Evolutionary conservation across 2,329 filamentous ascomycete species (phyloP).

Genomic region (Anthostomella pinea): DNA sequence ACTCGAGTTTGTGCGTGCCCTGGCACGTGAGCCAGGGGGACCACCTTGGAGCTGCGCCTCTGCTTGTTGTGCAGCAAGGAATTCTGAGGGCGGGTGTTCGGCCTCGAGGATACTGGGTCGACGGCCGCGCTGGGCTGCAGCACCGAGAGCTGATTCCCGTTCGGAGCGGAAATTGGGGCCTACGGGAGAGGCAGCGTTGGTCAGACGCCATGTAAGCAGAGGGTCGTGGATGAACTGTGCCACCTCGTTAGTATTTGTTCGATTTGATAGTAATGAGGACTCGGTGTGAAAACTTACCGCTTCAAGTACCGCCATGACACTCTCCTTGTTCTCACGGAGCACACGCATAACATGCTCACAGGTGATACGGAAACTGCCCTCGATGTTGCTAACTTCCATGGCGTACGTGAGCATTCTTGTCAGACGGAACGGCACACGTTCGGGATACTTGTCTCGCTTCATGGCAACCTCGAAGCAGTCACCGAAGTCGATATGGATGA

Average conservation of each 20-base stretch:
- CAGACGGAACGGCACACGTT: constrained; percentile 94
- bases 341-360: constrained; percentile 99
- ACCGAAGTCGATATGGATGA: constrained; percentile 98
- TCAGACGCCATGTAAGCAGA: constrained; percentile 94
- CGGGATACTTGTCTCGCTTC: constrained; percentile 98
- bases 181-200: constrained; percentile 58
- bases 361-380: constrained; percentile 96
- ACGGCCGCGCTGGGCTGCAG: constrained; percentile 51
- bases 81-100: constrained; percentile 57
- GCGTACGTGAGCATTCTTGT: constrained; percentile 99
- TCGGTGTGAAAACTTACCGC: constrained; percentile 64
- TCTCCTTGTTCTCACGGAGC: constrained; percentile 94
- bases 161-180: constrained; percentile 67
- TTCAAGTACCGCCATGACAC: constrained; percentile 95
- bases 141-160: constrained; percentile 52
- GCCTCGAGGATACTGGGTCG: constrained; percentile 68
- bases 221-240: constrained; percentile 95
- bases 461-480: constrained; percentile 99
- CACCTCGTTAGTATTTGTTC: constrained; percentile 14
- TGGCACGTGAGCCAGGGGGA: constrained; percentile 46
- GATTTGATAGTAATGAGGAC: background rate
- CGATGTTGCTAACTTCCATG: constrained; percentile 99
- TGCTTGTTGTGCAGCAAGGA: constrained; percentile 47
- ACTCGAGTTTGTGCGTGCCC: constrained; percentile 59
- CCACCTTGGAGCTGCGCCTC: constrained; percentile 40